phyloP scores from a whole-genome alignment of 164 flowering plant species.

The Amborella trichopoda region DNA sequence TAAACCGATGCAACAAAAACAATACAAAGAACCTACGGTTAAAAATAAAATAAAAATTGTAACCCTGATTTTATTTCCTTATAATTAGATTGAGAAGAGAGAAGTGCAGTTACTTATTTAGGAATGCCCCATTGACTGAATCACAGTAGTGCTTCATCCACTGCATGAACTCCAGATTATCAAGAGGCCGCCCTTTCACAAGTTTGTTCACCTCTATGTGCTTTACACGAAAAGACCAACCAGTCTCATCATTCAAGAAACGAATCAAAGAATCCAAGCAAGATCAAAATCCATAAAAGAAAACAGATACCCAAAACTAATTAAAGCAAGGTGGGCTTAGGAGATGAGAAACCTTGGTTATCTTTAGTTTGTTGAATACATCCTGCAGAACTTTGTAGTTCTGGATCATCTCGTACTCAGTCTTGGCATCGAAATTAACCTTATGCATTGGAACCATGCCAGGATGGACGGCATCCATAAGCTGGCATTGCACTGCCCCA shows the following conservation, averaged over 20 bases:
- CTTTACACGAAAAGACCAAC: slow-evolving; percentile 25
- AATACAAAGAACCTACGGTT: not conserved
- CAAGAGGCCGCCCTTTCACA: slow-evolving; percentile 88
- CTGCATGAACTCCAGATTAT: slow-evolving; percentile 96
- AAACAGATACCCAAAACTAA: slow-evolving; percentile 1
- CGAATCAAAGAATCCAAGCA: not conserved
- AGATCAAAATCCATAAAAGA: not conserved
- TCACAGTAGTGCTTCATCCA: slow-evolving; percentile 98
- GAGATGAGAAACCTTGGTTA: slow-evolving; percentile 52
- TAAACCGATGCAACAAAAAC: not conserved
- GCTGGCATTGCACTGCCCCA: slow-evolving; percentile 94
- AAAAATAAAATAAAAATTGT: too few species aligned
- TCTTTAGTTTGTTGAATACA: slow-evolving; percentile 91
- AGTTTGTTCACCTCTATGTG: slow-evolving; percentile 93
- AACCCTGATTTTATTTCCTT: too few species aligned
- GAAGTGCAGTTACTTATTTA: slow-evolving; percentile 48
- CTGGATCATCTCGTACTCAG: slow-evolving; percentile 97
- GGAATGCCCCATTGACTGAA: slow-evolving; percentile 53
- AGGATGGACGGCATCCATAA: slow-evolving; percentile 88
- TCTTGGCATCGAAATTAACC: slow-evolving; percentile 94
- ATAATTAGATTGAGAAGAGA: too few species aligned
- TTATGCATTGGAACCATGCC: slow-evolving; percentile 98
- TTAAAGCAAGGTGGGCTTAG: not conserved
- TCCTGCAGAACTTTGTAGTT: slow-evolving; percentile 98
- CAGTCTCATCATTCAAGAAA: not conserved